These are phyloP conservation scores for Batkoa obscura DNA, from an alignment of 371 early-diverging fungal genomes.

Conservation along the genomic window DNA sequence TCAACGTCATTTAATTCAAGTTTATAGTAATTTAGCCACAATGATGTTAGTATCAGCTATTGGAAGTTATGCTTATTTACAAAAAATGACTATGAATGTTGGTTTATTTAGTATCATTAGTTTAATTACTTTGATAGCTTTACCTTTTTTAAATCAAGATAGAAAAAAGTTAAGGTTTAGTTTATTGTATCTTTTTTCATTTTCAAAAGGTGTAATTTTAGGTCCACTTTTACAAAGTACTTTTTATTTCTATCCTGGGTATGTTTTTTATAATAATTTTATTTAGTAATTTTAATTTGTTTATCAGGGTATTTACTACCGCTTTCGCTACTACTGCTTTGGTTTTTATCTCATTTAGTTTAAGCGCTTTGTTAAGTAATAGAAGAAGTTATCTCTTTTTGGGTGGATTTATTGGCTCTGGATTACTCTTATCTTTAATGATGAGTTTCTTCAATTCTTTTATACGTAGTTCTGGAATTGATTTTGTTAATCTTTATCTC, in stretches of 20 bases:
- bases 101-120: no score
- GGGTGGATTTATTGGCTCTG: constrained; percentile 17
- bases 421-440: constrained; percentile 8
- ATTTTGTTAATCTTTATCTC: constrained; percentile 15
- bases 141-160: neutral
- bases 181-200: constrained; percentile 2
- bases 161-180: neutral
- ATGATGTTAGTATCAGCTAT: no score
- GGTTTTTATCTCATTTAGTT: constrained; percentile 16
- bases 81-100: no score
- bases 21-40: constrained; percentile 1
- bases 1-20: constrained; percentile 3
- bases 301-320: constrained; percentile 4
- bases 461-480: constrained; percentile 12
- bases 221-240: neutral
- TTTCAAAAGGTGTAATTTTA: neutral
- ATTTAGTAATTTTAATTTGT: neutral
- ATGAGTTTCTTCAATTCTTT: constrained; percentile 15
- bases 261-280: neutral
- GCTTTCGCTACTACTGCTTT: constrained; percentile 13
- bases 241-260: constrained; percentile 4
- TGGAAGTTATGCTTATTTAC: no score
- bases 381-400: constrained; percentile 14
- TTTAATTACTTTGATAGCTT: constrained; percentile 1
- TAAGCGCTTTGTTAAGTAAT: constrained; percentile 13